phyloP scores from a whole-genome alignment of 805 yeast species.

The Zygoascus ofunaensis region DNA sequence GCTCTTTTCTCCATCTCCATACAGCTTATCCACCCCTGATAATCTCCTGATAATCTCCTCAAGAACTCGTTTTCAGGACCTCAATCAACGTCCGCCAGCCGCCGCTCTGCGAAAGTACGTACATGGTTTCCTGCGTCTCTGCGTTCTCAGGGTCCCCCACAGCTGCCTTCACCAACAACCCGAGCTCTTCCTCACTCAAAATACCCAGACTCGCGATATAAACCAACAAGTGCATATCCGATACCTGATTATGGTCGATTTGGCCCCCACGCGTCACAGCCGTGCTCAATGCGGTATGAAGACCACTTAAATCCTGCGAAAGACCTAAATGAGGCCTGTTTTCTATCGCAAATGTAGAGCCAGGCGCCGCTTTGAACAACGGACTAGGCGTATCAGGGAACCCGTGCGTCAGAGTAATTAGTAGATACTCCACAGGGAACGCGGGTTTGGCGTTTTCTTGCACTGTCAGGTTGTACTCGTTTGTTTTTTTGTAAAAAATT shows the following conservation, averaged over 20 bases:
- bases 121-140: constrained; percentile 32
- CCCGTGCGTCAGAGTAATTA: constrained; percentile 87
- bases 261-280: constrained; percentile 37
- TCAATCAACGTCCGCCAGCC: constrained; percentile 81
- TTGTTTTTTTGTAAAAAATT: constrained; percentile 70
- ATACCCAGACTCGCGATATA: constrained; percentile 51
- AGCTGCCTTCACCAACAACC: constrained; percentile 42
- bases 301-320: constrained; percentile 48
- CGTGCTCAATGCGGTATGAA: not conserved
- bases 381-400: constrained; percentile 61
- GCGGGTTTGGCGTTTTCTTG: constrained; percentile 83
- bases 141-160: constrained; percentile 26
- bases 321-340: constrained; percentile 70
- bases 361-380: constrained; percentile 34
- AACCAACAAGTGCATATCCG: constrained; percentile 71
- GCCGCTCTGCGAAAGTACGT: constrained; percentile 47
- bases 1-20: too few relatives aligned
- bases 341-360: constrained; percentile 55
- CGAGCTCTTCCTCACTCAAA: constrained; percentile 46
- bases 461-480: constrained; percentile 85
- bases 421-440: constrained; percentile 81
- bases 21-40: too few relatives aligned
- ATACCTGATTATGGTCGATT: constrained; percentile 29
- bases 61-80: constrained; percentile 27
- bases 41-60: too few relatives aligned